A percentile compares a stretch with the other conserved stretches of the same genome.
Evolutionary conservation across 306 rosid species (phyloP).

Genomic region (Heteromeles arbutifolia): DNA sequence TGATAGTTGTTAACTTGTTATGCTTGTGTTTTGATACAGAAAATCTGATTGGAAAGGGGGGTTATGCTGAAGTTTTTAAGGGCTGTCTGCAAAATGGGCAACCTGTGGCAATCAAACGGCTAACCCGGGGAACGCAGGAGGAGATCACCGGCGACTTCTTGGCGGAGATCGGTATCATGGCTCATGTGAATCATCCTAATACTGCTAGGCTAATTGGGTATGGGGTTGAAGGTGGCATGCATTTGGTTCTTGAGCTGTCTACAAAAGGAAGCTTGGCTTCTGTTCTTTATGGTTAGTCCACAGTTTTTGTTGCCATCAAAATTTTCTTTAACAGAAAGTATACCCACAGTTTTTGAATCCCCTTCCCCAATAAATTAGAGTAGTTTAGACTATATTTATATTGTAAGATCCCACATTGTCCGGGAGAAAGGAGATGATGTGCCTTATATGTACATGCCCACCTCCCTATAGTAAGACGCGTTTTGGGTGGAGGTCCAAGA

Average conservation of each 20-base stretch:
- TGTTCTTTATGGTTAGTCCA: slow-evolving; percentile 53
- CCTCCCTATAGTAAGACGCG: too few species aligned
- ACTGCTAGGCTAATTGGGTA: slow-evolving; percentile 85
- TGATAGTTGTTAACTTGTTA: not conserved
- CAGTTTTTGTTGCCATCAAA: not conserved
- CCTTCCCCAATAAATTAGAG: not conserved
- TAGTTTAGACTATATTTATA: too few species aligned
- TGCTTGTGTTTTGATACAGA: slow-evolving; percentile 43
- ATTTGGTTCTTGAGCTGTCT: slow-evolving; percentile 76
- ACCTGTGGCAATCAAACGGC: slow-evolving; percentile 69
- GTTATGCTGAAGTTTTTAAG: slow-evolving; percentile 89
- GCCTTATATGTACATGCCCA: too few species aligned
- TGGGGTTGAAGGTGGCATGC: slow-evolving; percentile 95
- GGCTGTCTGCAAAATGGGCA: slow-evolving; percentile 68
- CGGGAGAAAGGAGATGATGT: too few species aligned
- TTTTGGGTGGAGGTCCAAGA: too few species aligned
- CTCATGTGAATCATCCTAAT: slow-evolving; percentile 76
- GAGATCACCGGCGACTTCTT: slow-evolving; percentile 73
- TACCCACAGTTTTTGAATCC: not conserved
- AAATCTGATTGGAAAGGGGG: slow-evolving; percentile 90
- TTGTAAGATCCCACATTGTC: too few species aligned
- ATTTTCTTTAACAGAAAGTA: not conserved
- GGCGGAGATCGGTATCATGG: slow-evolving; percentile 91
- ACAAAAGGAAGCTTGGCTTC: slow-evolving; percentile 91
- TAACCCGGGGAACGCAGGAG: slow-evolving; percentile 69